Conservation (phyloP, 2,329 filamentous ascomycete genomes). For the Colletotrichum lini region DNA sequence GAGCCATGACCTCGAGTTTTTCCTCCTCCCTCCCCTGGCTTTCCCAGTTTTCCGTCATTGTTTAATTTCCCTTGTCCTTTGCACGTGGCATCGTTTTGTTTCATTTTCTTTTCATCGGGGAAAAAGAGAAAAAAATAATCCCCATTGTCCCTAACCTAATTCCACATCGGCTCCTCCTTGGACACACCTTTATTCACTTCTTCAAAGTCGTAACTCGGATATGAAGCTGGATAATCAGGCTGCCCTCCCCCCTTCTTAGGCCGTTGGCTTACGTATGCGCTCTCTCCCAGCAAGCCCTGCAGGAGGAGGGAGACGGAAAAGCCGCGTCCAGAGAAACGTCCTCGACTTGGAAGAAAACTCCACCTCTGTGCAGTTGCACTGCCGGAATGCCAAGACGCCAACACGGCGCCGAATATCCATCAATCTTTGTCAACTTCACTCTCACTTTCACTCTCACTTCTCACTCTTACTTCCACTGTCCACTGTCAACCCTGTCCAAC, state of each 20-base stretch:
- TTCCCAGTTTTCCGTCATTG: too few relatives aligned
- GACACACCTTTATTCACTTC: too few relatives aligned
- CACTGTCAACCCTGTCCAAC: neutral
- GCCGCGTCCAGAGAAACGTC: neutral
- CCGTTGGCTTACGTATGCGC: neutral
- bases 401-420: constrained; percentile 34
- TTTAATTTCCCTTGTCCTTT: too few relatives aligned
- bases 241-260: neutral
- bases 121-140: too few relatives aligned
- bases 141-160: too few relatives aligned
- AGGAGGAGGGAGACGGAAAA: neutral
- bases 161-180: too few relatives aligned
- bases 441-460: neutral
- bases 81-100: too few relatives aligned
- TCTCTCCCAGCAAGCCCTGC: neutral
- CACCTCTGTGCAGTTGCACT: constrained; percentile 32
- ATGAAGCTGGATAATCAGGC: too few relatives aligned
- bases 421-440: constrained; percentile 16
- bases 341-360: neutral
- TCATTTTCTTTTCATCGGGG: too few relatives aligned
- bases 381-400: constrained; percentile 40
- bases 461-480: neutral
- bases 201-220: too few relatives aligned
- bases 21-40: too few relatives aligned
- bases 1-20: too few relatives aligned